Conservation (phyloP, 257 asterid genomes). For the Capsicum rhomboideum region DNA sequence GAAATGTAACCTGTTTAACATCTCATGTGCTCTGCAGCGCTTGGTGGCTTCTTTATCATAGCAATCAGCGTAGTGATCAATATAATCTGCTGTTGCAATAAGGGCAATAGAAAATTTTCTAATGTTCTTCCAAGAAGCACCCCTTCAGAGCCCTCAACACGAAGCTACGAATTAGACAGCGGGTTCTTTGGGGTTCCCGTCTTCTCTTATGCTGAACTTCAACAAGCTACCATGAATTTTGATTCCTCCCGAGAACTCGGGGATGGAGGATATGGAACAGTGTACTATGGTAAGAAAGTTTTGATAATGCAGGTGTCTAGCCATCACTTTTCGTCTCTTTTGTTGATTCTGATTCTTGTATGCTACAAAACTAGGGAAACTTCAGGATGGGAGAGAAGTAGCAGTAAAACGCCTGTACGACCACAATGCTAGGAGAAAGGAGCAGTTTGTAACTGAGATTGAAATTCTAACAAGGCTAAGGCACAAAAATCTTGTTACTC, state of each 20-base stretch:
- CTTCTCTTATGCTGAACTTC: slow-evolving; percentile 9
- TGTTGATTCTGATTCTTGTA: neutral
- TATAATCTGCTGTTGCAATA: neutral
- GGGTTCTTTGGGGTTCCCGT: slow-evolving; percentile 1
- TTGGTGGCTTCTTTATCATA: neutral
- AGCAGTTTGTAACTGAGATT: slow-evolving; percentile 11
- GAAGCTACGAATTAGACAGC: neutral
- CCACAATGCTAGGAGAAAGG: slow-evolving; percentile 9
- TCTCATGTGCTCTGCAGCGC: neutral
- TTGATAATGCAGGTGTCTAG: neutral
- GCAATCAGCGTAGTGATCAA: neutral
- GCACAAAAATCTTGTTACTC: slow-evolving; percentile 11
- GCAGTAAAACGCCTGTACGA: slow-evolving; percentile 12
- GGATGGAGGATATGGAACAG: slow-evolving; percentile 15
- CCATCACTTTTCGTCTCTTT: neutral
- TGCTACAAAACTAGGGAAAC: neutral
- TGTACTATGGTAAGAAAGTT: slow-evolving; percentile 2
- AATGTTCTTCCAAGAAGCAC: neutral
- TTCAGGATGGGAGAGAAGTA: slow-evolving; percentile 12
- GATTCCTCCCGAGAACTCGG: slow-evolving; percentile 8
- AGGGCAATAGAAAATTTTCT: neutral
- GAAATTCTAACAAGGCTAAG: slow-evolving; percentile 10
- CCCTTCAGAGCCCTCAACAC: slow-evolving; percentile 1
- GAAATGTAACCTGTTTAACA: neutral
- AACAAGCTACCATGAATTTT: slow-evolving; percentile 10